Evolutionary conservation across 768 basidiomycete species (phyloP).

Genomic region (Amanita phalloides): DNA sequence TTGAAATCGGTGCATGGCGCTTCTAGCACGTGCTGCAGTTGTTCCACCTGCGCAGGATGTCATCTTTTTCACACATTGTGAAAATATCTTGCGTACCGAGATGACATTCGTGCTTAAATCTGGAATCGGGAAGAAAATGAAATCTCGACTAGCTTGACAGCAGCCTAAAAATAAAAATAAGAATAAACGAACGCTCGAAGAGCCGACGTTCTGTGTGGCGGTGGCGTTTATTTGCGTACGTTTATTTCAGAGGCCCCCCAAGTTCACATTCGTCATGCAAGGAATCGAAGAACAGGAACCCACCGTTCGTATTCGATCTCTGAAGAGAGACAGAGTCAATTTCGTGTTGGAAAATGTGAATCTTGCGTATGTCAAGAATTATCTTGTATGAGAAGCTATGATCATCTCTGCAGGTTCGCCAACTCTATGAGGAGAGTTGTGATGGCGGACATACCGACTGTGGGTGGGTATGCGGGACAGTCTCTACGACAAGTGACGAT

Average conservation of each 20-base stretch:
- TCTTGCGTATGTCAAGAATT: constrained; percentile 57
- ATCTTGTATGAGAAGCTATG: neutral
- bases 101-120: neutral
- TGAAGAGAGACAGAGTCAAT: constrained; percentile 78
- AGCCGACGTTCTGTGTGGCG: neutral
- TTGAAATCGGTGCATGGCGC: no score
- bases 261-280: constrained; percentile 19
- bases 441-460: constrained; percentile 94
- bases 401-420: constrained; percentile 52
- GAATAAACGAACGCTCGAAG: neutral
- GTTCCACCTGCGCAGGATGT: neutral
- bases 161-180: neutral
- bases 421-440: constrained; percentile 90
- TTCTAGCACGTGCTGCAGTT: neutral
- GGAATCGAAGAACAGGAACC: constrained; percentile 43
- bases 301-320: constrained; percentile 71
- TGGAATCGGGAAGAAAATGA: neutral
- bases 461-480: constrained; percentile 50
- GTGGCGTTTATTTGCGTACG: neutral
- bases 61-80: neutral
- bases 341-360: constrained; percentile 96
- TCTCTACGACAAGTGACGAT: constrained; percentile 3
- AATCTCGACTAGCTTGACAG: neutral
- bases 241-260: neutral
- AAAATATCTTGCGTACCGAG: neutral